Evolutionary conservation across 2,329 filamentous ascomycete genomes (phyloP), one percentile per base, ranked within the genome.

Genomic region (Xylariaceae sp.): DNA sequence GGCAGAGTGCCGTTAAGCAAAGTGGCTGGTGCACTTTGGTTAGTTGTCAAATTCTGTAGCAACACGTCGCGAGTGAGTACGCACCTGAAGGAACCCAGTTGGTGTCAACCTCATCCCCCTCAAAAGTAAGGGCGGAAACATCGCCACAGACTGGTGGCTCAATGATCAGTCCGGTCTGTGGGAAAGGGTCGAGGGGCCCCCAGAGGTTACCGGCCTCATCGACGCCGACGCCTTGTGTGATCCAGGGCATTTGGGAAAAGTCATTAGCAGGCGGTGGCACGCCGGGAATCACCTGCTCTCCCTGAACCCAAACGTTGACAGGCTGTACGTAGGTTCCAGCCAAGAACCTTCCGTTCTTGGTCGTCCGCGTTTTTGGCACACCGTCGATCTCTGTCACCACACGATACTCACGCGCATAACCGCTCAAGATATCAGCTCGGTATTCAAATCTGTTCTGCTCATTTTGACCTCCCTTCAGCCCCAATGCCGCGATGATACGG

Each of bases 391-490:
- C 62, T 11, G 61, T 53, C 1, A 57, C 49, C 12, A 59, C 52
- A 18, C 55, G 56, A 41, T 65, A 66, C 42, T 66, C 64, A n/a
- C 63, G 52, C 0, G 62, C 59, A 43, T 66, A 66, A 1, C 55
- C 50, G 11, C 42, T 41, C 4, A 59, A 51, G 13, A 62, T 58
- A 9, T 66, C 57, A 19, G 55, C 60, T 22, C 62, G 59, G 42
- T 61, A 61, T 33, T 64, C 53, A 37, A 63, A 66, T 48, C 62
- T 64, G 50, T 64, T 65, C 47, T 64, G 63, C 19, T 48, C 57
- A 41, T 57, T 63, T 34, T 48, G 53, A 9, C 60, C 60, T 1
- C 51, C 60, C 18, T 57, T 55, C 13, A 63, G 49, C 4, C 59
- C 56, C 24, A 61, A 46, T 2, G 58, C 55, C 3, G 57, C 60